These are phyloP conservation scores for Ustilago trichophora DNA, from an alignment of 1,284 basidiomycete genomes.

Conservation along the genomic window DNA sequence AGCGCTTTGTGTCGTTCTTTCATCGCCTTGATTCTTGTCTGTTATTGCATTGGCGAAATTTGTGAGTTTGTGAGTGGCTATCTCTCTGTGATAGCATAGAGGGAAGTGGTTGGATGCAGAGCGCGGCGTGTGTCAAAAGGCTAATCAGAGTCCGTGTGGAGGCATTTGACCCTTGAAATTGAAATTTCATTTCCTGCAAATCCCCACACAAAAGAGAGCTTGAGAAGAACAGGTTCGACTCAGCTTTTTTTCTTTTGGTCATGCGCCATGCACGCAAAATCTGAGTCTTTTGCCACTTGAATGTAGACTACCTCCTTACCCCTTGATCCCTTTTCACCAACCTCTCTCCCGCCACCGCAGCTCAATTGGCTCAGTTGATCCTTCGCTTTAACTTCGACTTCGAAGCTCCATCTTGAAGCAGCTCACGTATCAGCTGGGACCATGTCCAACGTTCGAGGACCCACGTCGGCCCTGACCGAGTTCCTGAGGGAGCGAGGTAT, in stretches of 20 bases:
- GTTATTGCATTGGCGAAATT: too few species aligned
- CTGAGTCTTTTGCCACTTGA: too few species aligned
- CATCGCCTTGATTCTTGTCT: too few species aligned
- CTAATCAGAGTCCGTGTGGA: slow-evolving; percentile 15
- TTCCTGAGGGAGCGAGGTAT: slow-evolving; percentile 86
- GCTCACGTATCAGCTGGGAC: background rate
- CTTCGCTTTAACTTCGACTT: too few species aligned
- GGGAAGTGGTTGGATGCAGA: too few species aligned
- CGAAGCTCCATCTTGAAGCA: background rate
- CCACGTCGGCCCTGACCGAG: slow-evolving; percentile 88
- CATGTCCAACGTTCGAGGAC: slow-evolving; percentile 75
- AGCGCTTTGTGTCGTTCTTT: too few species aligned
- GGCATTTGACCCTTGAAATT: slow-evolving; percentile 4
- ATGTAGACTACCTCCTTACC: too few species aligned
- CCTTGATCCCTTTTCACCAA: too few species aligned
- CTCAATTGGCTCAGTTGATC: too few species aligned
- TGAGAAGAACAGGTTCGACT: slow-evolving; percentile 18
- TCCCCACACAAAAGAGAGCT: background rate
- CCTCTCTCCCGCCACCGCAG: background rate
- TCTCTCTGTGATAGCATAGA: too few species aligned
- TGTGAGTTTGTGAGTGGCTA: too few species aligned
- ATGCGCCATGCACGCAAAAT: too few species aligned
- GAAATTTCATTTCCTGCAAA: background rate
- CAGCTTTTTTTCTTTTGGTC: slow-evolving; percentile 12
- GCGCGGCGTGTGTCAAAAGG: slow-evolving; percentile 5